These are phyloP conservation scores for Aspergillus neoniger DNA, from an alignment of 2,329 filamentous ascomycete species.

Conservation along the genomic window DNA sequence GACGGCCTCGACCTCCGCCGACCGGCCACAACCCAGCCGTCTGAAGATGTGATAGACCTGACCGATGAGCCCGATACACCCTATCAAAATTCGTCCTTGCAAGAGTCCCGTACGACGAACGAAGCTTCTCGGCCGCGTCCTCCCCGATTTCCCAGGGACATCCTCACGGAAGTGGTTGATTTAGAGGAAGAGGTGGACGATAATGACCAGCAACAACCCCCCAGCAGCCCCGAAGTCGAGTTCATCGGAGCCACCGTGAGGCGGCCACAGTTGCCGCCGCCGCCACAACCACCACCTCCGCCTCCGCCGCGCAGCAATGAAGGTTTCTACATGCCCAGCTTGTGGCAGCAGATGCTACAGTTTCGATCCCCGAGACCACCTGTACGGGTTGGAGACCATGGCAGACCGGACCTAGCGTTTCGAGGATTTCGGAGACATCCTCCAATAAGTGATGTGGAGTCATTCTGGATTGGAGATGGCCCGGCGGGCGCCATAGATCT, in stretches of 20 bases:
- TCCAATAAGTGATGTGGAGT: slow-evolving; percentile 16
- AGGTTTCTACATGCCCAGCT: neutral
- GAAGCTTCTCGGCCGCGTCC: slow-evolving; percentile 18
- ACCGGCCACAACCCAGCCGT: slow-evolving; percentile 46
- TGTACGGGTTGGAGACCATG: neutral
- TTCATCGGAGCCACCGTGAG: slow-evolving; percentile 44
- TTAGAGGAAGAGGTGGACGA: slow-evolving; percentile 39
- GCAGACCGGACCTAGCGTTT: neutral
- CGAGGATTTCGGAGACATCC: neutral
- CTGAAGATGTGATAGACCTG: slow-evolving; percentile 48
- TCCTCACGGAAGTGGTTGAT: slow-evolving; percentile 42
- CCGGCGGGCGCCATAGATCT: slow-evolving; percentile 25
- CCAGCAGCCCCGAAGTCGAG: slow-evolving; percentile 52
- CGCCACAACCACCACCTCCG: slow-evolving; percentile 12
- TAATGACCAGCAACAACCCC: slow-evolving; percentile 22
- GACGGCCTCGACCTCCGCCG: slow-evolving; percentile 59
- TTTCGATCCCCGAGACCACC: slow-evolving; percentile 2
- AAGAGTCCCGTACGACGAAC: too few species aligned
- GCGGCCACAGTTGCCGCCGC: slow-evolving; percentile 17
- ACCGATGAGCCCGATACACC: slow-evolving; percentile 49
- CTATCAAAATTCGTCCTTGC: neutral
- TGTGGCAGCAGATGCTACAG: slow-evolving; percentile 17
- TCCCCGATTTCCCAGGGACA: slow-evolving; percentile 41
- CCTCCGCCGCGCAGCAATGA: neutral
- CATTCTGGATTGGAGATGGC: slow-evolving; percentile 28